Base-by-base conservation (phyloP, 495 filamentous ascomycete genomes). In the Aspergillus heteromorphus region DNA sequence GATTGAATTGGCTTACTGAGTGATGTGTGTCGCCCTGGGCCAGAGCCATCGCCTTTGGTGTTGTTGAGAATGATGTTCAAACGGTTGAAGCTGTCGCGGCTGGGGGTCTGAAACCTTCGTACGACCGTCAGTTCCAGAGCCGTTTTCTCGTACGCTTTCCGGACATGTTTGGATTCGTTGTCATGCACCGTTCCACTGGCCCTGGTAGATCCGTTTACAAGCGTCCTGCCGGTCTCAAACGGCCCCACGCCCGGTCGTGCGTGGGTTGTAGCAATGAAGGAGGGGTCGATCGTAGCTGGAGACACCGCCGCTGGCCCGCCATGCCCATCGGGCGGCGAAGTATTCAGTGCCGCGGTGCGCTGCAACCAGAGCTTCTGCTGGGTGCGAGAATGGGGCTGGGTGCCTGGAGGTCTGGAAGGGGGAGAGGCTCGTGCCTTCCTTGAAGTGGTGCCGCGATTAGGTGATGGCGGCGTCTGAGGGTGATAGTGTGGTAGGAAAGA, bases 331-430 rank as follows among this genome's bases (percentile, higher is more conserved):
- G 74, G 74, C n/a, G 74, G 73, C 11, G 74, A 77, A 31, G 73
- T 74, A 34, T 75, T 77, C 16, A 77, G 52, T 23, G 74, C 65
- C 40, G 74, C 74, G 3, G 74, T 77, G 10, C 74, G 74, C 47
- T 77, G 74, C 40, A 77, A 65, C 74, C 74, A 77, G 0, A 77
- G 68, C 55, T 77, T 77, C 59, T 76, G 74, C 49, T 77, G 72
- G 2, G 74, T 77, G 48, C 74, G 71, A 10, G 74, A 77, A 14
- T 63, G 70, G 13, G 70, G 65, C 25, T 74, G 72, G 7, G 65
- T 58, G 14, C 70, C 70, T 4, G 62, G 65, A 18, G 63, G 69
- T 1, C 69, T 68, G 8, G 73, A 62, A n/a, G 69, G 68, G 30
- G 73, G 72, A 1, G 70, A 71, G 6, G 60, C 54, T 38, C 59